Evolutionary conservation across 2,329 filamentous ascomycete species (phyloP).

Genomic region (Trichoderma afroharzianum): DNA sequence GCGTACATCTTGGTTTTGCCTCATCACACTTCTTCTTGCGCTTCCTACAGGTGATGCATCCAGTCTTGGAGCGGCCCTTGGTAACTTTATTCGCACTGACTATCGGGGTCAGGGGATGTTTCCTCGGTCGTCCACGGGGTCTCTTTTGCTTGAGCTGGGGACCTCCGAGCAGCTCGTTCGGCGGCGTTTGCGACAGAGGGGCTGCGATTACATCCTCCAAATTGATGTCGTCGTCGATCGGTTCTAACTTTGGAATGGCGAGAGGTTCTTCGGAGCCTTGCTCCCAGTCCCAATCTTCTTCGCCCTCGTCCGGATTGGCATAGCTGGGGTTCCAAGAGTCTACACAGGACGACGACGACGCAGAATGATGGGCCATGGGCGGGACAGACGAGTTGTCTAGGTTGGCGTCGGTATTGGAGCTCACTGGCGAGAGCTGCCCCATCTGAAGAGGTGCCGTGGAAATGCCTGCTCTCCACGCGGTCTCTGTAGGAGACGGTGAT

Average conservation of each 20-base stretch:
- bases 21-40: constrained; percentile 72
- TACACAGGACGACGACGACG: constrained; percentile 42
- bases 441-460: constrained; percentile 34
- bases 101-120: constrained; percentile 65
- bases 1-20: constrained; percentile 60
- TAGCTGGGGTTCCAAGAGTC: constrained; percentile 44
- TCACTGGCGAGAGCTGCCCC: constrained; percentile 52
- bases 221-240: constrained; percentile 53
- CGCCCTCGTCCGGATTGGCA: constrained; percentile 36
- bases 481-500: constrained; percentile 33
- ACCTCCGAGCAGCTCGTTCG: constrained; percentile 22
- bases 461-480: constrained; percentile 28
- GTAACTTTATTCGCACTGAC: constrained; percentile 63
- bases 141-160: constrained; percentile 51
- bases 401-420: constrained; percentile 45
- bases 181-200: constrained; percentile 23
- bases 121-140: constrained; percentile 76
- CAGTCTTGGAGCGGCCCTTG: constrained; percentile 71
- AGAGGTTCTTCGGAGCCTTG: constrained; percentile 43
- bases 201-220: constrained; percentile 50
- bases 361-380: constrained; percentile 43
- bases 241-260: constrained; percentile 54
- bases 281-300: constrained; percentile 53
- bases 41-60: constrained; percentile 64
- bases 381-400: constrained; percentile 39